Percentiles rank a stretch among this genome's conserved stretches.
These are phyloP conservation scores for Albifimbria verrucaria DNA, from an alignment of 2,329 filamentous ascomycete genomes.

Conservation along the genomic window DNA sequence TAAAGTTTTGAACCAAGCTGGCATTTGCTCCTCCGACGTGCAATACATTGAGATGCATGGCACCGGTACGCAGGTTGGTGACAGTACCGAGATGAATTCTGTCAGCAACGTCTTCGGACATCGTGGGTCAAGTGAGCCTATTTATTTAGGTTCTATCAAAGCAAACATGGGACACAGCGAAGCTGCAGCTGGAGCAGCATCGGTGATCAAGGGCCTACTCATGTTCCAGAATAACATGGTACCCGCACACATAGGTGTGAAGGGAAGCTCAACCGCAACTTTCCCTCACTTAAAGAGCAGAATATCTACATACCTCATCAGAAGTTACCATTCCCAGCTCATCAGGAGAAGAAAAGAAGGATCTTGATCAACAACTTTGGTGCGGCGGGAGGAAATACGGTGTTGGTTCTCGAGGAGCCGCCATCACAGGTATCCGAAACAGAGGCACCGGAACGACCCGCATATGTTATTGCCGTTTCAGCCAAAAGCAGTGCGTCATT, in stretches of 20 bases:
- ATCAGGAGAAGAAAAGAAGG: slow-evolving; percentile 33
- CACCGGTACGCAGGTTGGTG: slow-evolving; percentile 84
- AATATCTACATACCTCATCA: slow-evolving; percentile 51
- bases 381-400: slow-evolving; percentile 70
- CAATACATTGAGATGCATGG: slow-evolving; percentile 91
- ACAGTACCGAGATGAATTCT: slow-evolving; percentile 78
- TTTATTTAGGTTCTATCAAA: slow-evolving; percentile 63
- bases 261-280: slow-evolving; percentile 41
- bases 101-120: slow-evolving; percentile 58
- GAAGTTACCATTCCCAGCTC: slow-evolving; percentile 40
- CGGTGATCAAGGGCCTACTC: slow-evolving; percentile 53
- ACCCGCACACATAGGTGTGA: slow-evolving; percentile 52
- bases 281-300: slow-evolving; percentile 35
- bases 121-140: slow-evolving; percentile 34
- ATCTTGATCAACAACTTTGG: slow-evolving; percentile 67
- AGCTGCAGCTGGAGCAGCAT: slow-evolving; percentile 53
- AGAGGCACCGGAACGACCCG: slow-evolving; percentile 41
- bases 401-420: slow-evolving; percentile 58
- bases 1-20: slow-evolving; percentile 66
- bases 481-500: slow-evolving; percentile 12
- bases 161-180: slow-evolving; percentile 65
- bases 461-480: slow-evolving; percentile 12
- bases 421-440: slow-evolving; percentile 20
- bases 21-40: slow-evolving; percentile 72
- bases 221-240: slow-evolving; percentile 47